Base-by-base conservation (phyloP, 2,329 filamentous ascomycete genomes). In the Colletotrichum sojae region DNA sequence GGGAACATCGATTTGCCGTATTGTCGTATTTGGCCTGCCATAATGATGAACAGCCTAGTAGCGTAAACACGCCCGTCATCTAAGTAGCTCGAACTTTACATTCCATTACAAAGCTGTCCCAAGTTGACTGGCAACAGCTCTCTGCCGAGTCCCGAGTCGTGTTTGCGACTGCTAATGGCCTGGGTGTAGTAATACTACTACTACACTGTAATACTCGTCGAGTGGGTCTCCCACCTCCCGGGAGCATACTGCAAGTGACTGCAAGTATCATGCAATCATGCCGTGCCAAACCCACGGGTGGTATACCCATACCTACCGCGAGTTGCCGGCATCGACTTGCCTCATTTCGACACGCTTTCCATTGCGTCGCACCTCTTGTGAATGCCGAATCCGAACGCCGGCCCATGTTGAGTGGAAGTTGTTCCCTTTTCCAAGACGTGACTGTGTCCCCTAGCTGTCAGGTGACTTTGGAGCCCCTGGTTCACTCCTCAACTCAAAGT, bases 301-400 rank as follows among this genome's bases (percentile, higher is more conserved):
- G 20, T 15, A 16, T 22, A 16, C 22, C 27, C 53, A 27, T 22
- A 16, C 22, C 27, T 46, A 27, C 53, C 49, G 25, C 53, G 46
- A 31, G 22, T 53, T 22, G 25, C 13, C 53, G 25, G 27, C 40
- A 48, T 43, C 16, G 55, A 45, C 22, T 12, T 46, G 27, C 45
- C 43, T 31, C 31, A 58, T 48, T 8, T 36, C 6, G 54, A 58
- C 39, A 18, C 40, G 40, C n/a, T 40, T 45, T 18, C 20, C 16
- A 16, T 62, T 25, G 22, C 43, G 49, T 54, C 27, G 46, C 40
- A 10, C 55, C 57, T 49, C 58, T 67, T 51, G 39, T 54, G 20
- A 20, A 36, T 18, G 12, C 49, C 25, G 51, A 18, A 31, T 45
- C 39, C 31, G 31, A 36, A 36, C 31, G 31, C 31, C 31, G 55